A percentile compares a stretch with the other conserved stretches of the same genome.
These are phyloP conservation scores for Coemansia sp. DNA, from an alignment of 192 early-diverging fungal genomes.

Conservation along the genomic window DNA sequence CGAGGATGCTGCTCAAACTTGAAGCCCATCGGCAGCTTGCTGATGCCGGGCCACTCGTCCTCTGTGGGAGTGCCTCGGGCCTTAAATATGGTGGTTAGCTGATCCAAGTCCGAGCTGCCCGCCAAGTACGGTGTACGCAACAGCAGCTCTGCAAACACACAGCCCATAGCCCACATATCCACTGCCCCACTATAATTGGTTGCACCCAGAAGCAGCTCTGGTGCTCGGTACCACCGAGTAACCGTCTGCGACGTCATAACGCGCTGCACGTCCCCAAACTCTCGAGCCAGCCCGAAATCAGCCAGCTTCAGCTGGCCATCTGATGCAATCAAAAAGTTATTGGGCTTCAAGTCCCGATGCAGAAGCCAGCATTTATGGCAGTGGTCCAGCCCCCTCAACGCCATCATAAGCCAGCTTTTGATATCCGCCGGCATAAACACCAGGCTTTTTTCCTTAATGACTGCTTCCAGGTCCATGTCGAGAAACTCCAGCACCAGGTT, in stretches of 20 bases:
- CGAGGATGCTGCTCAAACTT: conserved; percentile 71
- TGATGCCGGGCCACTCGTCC: conserved; percentile 80
- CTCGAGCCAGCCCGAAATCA: conserved; percentile 98
- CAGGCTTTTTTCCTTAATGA: conserved; percentile 91
- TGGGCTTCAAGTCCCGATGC: conserved; percentile 90
- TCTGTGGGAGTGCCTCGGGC: conserved; percentile 80
- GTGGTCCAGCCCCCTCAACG: conserved; percentile 85
- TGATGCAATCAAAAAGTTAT: conserved; percentile 75
- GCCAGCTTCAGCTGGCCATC: conserved; percentile 94
- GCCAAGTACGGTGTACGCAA: conserved; percentile 87
- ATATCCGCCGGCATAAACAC: conserved; percentile 89
- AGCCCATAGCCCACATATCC: conserved; percentile 97
- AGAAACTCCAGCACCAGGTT: conserved; percentile 94
- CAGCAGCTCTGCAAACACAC: conserved; percentile 98
- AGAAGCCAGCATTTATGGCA: conserved; percentile 88
- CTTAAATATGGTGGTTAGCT: conserved; percentile 72
- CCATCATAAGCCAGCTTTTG: conserved; percentile 98
- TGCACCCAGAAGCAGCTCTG: conserved; percentile 90
- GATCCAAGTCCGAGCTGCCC: conserved; percentile 75
- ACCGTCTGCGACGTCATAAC: conserved; percentile 93
- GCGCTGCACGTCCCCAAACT: conserved; percentile 78
- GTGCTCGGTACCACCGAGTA: conserved; percentile 95
- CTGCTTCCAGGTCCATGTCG: conserved; percentile 91
- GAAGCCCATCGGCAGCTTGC: conserved; percentile 66
- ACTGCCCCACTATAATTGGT: conserved; percentile 82